A percentile compares a stretch with the other conserved stretches of the same genome.
Evolutionary conservation across 164 flowering plant genomes (phyloP).

Genomic region (Hamamelis virginiana): DNA sequence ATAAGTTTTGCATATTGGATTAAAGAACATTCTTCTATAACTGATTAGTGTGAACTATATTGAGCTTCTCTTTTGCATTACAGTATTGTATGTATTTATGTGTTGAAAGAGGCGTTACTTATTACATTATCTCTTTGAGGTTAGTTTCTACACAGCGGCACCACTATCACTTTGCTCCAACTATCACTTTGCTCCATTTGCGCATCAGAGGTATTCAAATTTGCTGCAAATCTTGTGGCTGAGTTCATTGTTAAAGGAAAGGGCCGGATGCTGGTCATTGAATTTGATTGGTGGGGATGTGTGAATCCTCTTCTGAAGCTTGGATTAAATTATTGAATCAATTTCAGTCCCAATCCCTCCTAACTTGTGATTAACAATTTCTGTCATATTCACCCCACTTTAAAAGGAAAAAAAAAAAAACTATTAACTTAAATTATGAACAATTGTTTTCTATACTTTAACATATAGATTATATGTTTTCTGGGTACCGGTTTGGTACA

Average conservation of each 20-base stretch:
- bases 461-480: too few species aligned
- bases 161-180: constrained; percentile 76
- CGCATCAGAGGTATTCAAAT: constrained; percentile 48
- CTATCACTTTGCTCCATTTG: constrained; percentile 62
- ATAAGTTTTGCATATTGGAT: too few species aligned
- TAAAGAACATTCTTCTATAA: too few species aligned
- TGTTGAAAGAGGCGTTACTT: constrained; percentile 1
- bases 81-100: background rate
- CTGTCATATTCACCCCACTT: too few species aligned
- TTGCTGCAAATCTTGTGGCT: constrained; percentile 30
- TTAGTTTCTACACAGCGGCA: constrained; percentile 81
- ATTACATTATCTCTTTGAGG: constrained; percentile 18
- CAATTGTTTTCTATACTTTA: too few species aligned
- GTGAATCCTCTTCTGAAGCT: constrained; percentile 56
- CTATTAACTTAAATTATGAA: too few species aligned
- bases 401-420: too few species aligned
- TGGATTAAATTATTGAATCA: too few species aligned
- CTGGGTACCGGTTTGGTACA: too few species aligned
- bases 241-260: constrained; percentile 59
- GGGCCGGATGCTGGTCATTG: constrained; percentile 32
- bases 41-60: too few species aligned
- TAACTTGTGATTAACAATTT: too few species aligned
- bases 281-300: constrained; percentile 48
- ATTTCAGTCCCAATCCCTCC: too few species aligned
- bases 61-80: background rate